A percentile compares a stretch with the other conserved stretches of the same genome.
Evolutionary conservation across 2,329 filamentous ascomycete species (phyloP).

Genomic region (Trichoderma semiorbis): DNA sequence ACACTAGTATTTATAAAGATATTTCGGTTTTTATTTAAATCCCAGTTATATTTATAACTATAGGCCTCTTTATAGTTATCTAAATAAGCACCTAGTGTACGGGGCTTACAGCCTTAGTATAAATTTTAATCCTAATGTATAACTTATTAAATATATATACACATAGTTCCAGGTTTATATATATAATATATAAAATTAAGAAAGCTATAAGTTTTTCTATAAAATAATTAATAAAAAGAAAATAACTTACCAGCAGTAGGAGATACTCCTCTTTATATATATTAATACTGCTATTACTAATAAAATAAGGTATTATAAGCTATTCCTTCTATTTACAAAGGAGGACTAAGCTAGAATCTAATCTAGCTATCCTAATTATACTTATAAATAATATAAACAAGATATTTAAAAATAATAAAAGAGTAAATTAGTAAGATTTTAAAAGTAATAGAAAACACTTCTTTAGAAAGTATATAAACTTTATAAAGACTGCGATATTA

Average conservation of each 20-base stretch:
- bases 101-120: too few relatives aligned
- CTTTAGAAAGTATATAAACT: constrained; percentile 17
- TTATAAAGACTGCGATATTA: too few relatives aligned
- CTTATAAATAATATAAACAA: not conserved
- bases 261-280: not conserved
- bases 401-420: constrained; percentile 7
- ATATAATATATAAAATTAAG: too few relatives aligned
- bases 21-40: not conserved
- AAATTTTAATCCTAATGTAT: too few relatives aligned
- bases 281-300: not conserved
- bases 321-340: not conserved
- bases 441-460: constrained; percentile 15
- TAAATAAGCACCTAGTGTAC: too few relatives aligned
- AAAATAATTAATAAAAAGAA: not conserved
- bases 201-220: not conserved
- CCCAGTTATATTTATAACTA: not conserved
- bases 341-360: not conserved
- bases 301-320: too few relatives aligned
- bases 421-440: constrained; percentile 6
- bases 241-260: not conserved
- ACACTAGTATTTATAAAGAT: not conserved
- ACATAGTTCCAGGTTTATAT: too few relatives aligned
- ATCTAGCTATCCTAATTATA: not conserved
- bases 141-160: too few relatives aligned
- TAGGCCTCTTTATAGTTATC: too few relatives aligned